Conservation (phyloP, 2,329 filamentous ascomycete genomes). For the Colletotrichum brevisporum region DNA sequence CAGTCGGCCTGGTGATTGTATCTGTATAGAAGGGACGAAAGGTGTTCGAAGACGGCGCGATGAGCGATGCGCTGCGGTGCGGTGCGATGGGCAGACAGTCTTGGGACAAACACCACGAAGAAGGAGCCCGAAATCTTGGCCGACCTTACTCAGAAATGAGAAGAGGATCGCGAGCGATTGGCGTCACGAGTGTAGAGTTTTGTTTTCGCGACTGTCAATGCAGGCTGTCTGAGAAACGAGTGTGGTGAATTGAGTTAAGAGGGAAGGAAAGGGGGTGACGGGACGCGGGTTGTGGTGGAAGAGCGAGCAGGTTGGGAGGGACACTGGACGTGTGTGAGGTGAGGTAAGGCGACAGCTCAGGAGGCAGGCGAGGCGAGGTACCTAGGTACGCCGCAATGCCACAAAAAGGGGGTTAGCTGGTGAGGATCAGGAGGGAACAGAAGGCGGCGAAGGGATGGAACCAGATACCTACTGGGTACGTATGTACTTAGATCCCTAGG, state of each 20-base stretch:
- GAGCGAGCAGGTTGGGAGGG: conserved; percentile 27
- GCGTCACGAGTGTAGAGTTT: not conserved
- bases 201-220: conserved; percentile 29
- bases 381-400: too few species aligned
- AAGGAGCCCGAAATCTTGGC: conserved; percentile 21
- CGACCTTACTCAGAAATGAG: conserved; percentile 10
- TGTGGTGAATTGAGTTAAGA: conserved; percentile 34
- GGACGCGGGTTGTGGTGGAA: conserved; percentile 26
- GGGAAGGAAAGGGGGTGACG: conserved; percentile 40
- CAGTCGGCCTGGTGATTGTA: conserved; percentile 28
- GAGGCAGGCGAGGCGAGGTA: not conserved
- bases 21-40: not conserved
- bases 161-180: conserved; percentile 24
- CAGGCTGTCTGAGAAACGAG: conserved; percentile 33
- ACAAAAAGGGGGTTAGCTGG: too few species aligned
- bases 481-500: too few species aligned
- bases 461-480: too few species aligned
- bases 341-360: conserved; percentile 3
- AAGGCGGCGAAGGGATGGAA: too few species aligned
- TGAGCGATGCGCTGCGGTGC: conserved; percentile 7
- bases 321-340: not conserved
- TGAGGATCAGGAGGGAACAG: too few species aligned
- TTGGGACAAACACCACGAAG: not conserved
- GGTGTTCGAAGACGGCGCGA: conserved; percentile 18
- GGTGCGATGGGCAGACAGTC: conserved; percentile 2